Conservation (phyloP, 768 basidiomycete genomes). For the Artomyces pyxidatus region DNA sequence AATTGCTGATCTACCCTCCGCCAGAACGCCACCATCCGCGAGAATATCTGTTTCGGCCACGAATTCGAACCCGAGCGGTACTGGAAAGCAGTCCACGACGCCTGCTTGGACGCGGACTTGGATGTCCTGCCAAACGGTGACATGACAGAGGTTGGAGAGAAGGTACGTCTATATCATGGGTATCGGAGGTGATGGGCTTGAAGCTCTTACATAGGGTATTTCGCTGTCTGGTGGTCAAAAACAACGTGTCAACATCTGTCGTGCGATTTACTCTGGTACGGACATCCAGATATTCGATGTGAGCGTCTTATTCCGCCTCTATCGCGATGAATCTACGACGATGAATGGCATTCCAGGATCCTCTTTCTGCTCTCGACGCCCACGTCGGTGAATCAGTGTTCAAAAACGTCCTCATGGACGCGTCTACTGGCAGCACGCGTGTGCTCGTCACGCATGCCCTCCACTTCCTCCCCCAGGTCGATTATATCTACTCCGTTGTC, state of each 20-base stretch:
- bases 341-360: constrained; percentile 41
- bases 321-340: neutral
- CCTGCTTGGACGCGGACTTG: constrained; percentile 75
- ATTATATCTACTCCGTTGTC: constrained; percentile 74
- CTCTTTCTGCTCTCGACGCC: constrained; percentile 85
- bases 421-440: constrained; percentile 61
- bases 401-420: constrained; percentile 69
- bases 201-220: constrained; percentile 46
- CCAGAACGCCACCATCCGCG: constrained; percentile 76
- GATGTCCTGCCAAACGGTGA: constrained; percentile 73
- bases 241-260: constrained; percentile 79
- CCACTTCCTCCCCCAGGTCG: constrained; percentile 82
- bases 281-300: constrained; percentile 83
- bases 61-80: constrained; percentile 77
- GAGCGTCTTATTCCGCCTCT: constrained; percentile 16
- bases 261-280: constrained; percentile 79
- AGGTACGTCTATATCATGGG: constrained; percentile 21
- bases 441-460: constrained; percentile 89
- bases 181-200: neutral
- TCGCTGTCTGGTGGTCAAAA: constrained; percentile 79
- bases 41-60: constrained; percentile 84
- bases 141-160: constrained; percentile 79
- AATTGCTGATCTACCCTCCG: too few species aligned
- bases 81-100: constrained; percentile 70
- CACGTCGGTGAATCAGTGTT: constrained; percentile 87